Conservation (phyloP, 1,139 yeast species). For the Taphrina confusa region DNA sequence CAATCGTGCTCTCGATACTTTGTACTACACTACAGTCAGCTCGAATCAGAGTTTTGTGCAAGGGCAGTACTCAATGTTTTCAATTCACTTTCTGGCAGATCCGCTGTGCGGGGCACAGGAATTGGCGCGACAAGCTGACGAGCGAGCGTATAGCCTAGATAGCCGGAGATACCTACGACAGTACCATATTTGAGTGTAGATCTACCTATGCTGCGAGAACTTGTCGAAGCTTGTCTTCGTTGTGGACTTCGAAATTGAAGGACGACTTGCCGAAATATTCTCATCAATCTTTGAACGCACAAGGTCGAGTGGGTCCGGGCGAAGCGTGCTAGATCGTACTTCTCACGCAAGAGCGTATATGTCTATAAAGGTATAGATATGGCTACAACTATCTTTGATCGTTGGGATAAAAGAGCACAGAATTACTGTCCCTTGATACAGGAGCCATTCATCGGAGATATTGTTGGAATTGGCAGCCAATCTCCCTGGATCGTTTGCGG, state of each 20-base stretch:
- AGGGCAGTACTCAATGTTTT: not conserved
- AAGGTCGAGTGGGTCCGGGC: no score
- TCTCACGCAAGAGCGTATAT: no score
- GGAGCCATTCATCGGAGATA: not conserved
- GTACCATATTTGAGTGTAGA: not conserved
- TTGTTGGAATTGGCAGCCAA: not conserved
- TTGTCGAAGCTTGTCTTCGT: constrained; percentile 14
- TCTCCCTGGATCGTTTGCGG: no score
- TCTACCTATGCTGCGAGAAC: not conserved
- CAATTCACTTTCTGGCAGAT: not conserved
- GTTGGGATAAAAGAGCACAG: no score
- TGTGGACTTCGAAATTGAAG: not conserved
- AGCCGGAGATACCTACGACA: constrained; percentile 10
- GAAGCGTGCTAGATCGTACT: not conserved
- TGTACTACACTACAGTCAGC: constrained; percentile 4
- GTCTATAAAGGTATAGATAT: no score
- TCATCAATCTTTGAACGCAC: no score
- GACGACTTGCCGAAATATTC: not conserved
- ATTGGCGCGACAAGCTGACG: constrained; percentile 14
- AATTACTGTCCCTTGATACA: no score
- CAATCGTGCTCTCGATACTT: constrained; percentile 19
- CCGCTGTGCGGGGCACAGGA: constrained; percentile 6
- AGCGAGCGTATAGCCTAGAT: constrained; percentile 15
- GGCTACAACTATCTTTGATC: no score
- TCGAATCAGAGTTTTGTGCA: not conserved